Evolutionary conservation across 148 eudicot species (phyloP).

Genomic region (Persicaria tinctoria): DNA sequence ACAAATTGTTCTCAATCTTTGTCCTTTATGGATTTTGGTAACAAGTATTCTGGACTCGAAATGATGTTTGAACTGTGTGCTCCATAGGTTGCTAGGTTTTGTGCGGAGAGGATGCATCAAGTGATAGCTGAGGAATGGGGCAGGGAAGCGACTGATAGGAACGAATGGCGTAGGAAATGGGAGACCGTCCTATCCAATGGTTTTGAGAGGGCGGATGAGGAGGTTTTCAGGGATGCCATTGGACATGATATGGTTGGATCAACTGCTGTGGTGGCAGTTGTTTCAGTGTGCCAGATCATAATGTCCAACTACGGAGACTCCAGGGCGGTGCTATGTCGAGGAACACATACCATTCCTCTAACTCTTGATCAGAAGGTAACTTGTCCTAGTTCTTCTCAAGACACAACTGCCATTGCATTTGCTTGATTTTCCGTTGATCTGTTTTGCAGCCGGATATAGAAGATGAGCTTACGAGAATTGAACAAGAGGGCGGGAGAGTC

Average conservation of each 20-base stretch:
- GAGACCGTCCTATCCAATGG: constrained; percentile 36
- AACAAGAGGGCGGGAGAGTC: constrained; percentile 57
- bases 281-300: constrained; percentile 75
- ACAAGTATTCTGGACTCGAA: not conserved
- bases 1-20: too few species aligned
- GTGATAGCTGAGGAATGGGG: constrained; percentile 54
- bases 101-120: constrained; percentile 59
- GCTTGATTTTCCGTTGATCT: not conserved
- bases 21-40: too few species aligned
- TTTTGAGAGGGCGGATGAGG: constrained; percentile 46
- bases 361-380: constrained; percentile 76
- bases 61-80: not conserved
- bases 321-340: constrained; percentile 66
- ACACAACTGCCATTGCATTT: not conserved
- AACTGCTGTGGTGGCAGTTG: constrained; percentile 69
- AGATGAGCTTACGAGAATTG: constrained; percentile 69
- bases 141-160: constrained; percentile 19
- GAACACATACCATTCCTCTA: constrained; percentile 58
- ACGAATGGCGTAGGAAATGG: constrained; percentile 61
- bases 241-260: constrained; percentile 69
- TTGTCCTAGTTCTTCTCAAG: not conserved
- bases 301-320: constrained; percentile 82
- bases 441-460: constrained; percentile 63
- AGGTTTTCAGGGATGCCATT: constrained; percentile 33
- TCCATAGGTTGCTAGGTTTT: constrained; percentile 57